phyloP scores from a whole-genome alignment of 805 yeast species.

The Kodamaea nitidulidarum region DNA sequence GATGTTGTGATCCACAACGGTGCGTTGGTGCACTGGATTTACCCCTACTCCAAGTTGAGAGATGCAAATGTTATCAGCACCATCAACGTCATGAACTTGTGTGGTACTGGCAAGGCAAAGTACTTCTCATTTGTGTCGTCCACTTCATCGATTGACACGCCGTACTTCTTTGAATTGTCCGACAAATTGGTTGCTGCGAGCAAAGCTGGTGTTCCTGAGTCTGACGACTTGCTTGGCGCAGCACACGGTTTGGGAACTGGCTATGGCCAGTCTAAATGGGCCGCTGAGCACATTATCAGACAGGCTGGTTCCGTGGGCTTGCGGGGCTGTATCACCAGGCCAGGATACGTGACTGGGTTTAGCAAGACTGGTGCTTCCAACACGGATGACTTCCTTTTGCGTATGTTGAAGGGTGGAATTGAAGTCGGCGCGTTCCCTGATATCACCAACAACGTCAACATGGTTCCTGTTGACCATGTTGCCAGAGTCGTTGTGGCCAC shows the following conservation, averaged over 20 bases:
- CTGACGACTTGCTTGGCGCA: constrained; percentile 82
- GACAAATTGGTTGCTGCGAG: constrained; percentile 66
- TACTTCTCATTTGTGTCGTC: constrained; percentile 89
- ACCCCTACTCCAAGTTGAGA: constrained; percentile 84
- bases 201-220: constrained; percentile 68
- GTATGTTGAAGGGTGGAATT: constrained; percentile 92
- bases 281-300: constrained; percentile 85
- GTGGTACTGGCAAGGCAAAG: constrained; percentile 79
- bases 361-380: constrained; percentile 82
- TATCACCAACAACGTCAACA: constrained; percentile 82
- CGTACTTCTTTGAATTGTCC: constrained; percentile 71
- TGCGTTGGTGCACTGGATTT: constrained; percentile 98
- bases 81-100: constrained; percentile 73
- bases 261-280: constrained; percentile 98
- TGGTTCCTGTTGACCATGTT: constrained; percentile 98
- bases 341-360: constrained; percentile 93
- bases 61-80: constrained; percentile 93
- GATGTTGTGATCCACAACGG: constrained; percentile 94
- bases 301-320: constrained; percentile 86
- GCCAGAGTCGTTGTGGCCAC: constrained; percentile 86
- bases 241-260: constrained; percentile 81
- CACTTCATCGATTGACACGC: constrained; percentile 87
- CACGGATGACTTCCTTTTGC: constrained; percentile 91
- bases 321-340: constrained; percentile 85
- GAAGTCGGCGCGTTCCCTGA: constrained; percentile 85